Conservation (phyloP, 495 filamentous ascomycete genomes). For the Penicillium parvum region DNA sequence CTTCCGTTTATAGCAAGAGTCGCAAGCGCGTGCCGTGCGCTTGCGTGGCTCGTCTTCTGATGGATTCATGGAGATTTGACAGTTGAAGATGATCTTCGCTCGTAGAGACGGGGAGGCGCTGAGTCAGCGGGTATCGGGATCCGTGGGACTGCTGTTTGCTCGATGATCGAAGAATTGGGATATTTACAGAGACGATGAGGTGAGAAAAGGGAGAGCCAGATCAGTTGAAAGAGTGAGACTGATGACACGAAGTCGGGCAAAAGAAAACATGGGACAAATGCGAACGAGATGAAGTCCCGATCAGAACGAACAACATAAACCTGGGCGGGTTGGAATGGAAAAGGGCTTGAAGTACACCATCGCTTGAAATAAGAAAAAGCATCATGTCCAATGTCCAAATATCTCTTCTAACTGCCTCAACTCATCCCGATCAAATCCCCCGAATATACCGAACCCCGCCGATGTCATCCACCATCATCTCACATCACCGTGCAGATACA, state of each 20-base stretch:
- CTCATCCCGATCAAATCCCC: background rate
- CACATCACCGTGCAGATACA: conserved; percentile 46
- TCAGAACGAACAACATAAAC: too few species aligned
- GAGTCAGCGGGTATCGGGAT: conserved; percentile 14
- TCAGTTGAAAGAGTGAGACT: too few species aligned
- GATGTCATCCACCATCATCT: too few species aligned
- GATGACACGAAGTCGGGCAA: too few species aligned
- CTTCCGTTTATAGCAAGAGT: conserved; percentile 49
- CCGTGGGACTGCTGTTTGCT: too few species aligned
- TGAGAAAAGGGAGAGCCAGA: too few species aligned
- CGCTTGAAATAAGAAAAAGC: background rate
- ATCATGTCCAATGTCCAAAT: background rate
- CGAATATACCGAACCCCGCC: background rate
- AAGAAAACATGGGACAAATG: too few species aligned
- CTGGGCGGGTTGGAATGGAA: too few species aligned
- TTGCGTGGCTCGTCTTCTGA: conserved; percentile 15
- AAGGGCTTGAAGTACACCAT: too few species aligned
- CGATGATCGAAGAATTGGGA: too few species aligned
- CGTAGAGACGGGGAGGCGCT: conserved; percentile 2
- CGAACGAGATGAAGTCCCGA: too few species aligned
- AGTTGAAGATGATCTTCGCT: conserved; percentile 2
- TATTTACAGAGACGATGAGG: too few species aligned
- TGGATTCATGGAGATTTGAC: conserved; percentile 11
- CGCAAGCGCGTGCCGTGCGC: conserved; percentile 43
- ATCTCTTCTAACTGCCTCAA: background rate